Base-by-base conservation (phyloP, 2,329 filamentous ascomycete species). In the Coleophoma eucalyptorum region DNA sequence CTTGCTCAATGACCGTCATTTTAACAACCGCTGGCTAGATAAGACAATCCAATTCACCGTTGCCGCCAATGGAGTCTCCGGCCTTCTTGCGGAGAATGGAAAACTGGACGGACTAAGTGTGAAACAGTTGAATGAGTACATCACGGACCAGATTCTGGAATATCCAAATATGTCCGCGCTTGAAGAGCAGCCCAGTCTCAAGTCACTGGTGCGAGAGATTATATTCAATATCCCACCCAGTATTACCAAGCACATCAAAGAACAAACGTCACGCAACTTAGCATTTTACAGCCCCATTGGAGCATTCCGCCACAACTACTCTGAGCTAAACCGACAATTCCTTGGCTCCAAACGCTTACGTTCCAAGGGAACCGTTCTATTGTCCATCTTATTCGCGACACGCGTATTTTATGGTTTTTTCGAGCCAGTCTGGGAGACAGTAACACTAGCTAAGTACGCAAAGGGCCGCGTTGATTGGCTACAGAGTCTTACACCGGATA, bases 1-100 rank as follows among this genome's bases (percentile, higher is more conserved):
- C 16, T 50, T 58, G 26, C 43, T 62, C 18, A 50, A 55, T 16
- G 50, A 55, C 41, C 15, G 33, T 15, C 33, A 35, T 15, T 54
- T 55, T 6, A 60, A 55, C 31, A 63, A 63, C 44, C 52, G 62
- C 11, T 64, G 62, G 62, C 50, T 55, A n/a, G 62, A 64, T 50
- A 64, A 64, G 48, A 47, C 49, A 38, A 48, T 59, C 11, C 56
- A 61, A 37, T 61, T 61, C 43, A 46, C 58, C 6, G 48, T 64
- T 13, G 52, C 49, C 34, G 48, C 54, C 12, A 64, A 64, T 35
- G 62, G 60, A 10, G 48, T 52, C 15, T 60, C 61, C 2, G 53
- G 51, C 8, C 49, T 53, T 15, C 35, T 61, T 8, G 48, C 47
- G 16, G 60, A 62, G 38, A 57, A 62, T 37, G 50, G 55, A 4